A percentile compares a stretch with the other conserved stretches of the same genome.
phyloP scores from a whole-genome alignment of 2,329 filamentous ascomycete genomes.

The Aspergillus ruber region DNA sequence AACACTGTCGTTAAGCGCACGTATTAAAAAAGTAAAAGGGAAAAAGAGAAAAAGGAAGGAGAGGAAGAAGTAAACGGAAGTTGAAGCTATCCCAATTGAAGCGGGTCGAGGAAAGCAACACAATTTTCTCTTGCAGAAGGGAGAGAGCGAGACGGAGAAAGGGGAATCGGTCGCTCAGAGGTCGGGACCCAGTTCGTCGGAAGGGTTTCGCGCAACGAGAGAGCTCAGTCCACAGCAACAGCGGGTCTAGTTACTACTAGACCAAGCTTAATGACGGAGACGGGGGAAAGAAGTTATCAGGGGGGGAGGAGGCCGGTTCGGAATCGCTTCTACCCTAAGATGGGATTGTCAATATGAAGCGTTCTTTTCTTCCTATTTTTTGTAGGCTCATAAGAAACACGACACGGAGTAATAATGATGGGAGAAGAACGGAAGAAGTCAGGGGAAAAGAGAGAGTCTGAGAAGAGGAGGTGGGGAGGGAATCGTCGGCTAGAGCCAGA shows the following conservation, averaged over 20 bases:
- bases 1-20: conserved; percentile 8
- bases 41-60: conserved; percentile 8
- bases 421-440: background rate
- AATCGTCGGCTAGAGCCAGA: background rate
- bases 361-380: no score
- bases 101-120: conserved; percentile 18
- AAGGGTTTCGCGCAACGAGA: conserved; percentile 17
- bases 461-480: conserved; percentile 1
- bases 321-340: conserved; percentile 1
- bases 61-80: conserved; percentile 8
- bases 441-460: background rate
- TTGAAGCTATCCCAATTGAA: conserved; percentile 18
- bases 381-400: no score
- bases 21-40: conserved; percentile 4
- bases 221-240: conserved; percentile 19
- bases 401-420: no score
- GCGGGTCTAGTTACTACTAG: conserved; percentile 22
- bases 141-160: background rate
- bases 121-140: conserved; percentile 22
- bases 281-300: conserved; percentile 1
- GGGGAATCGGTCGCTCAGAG: conserved; percentile 8
- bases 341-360: background rate
- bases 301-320: conserved; percentile 1
- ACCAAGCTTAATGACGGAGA: conserved; percentile 21
- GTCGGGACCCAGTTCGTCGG: conserved; percentile 22